Percentiles rank a stretch among this genome's conserved stretches.
These are phyloP conservation scores for Chaetomium tenue DNA, from an alignment of 495 filamentous ascomycete species.

Conservation along the genomic window DNA sequence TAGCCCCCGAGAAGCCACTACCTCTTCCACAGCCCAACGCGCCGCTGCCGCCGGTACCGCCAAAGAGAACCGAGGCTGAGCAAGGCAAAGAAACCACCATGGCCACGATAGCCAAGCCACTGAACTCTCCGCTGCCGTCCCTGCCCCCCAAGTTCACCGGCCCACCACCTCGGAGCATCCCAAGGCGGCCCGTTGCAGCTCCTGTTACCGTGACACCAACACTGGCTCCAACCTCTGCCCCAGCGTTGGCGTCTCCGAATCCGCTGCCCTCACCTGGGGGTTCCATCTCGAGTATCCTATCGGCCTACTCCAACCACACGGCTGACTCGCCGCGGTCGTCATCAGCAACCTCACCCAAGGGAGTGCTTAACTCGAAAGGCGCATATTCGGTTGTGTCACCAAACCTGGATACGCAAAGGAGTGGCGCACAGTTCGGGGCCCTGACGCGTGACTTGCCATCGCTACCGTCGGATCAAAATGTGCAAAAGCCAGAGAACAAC, in stretches of 20 bases:
- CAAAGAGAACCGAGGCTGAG: slow-evolving; percentile 21
- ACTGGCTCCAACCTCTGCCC: slow-evolving; percentile 8
- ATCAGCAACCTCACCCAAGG: slow-evolving; percentile 33
- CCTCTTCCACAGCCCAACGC: slow-evolving; percentile 13
- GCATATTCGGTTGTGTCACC: slow-evolving; percentile 39
- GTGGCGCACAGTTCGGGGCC: slow-evolving; percentile 12
- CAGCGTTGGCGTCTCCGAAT: slow-evolving; percentile 16
- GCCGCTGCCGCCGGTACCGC: slow-evolving; percentile 27
- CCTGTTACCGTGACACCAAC: slow-evolving; percentile 17
- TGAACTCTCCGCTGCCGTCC: slow-evolving; percentile 35
- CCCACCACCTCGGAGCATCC: slow-evolving; percentile 30
- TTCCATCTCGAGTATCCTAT: slow-evolving; percentile 49
- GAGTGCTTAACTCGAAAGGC: slow-evolving; percentile 37
- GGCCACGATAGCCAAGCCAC: slow-evolving; percentile 24
- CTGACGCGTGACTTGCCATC: slow-evolving; percentile 14
- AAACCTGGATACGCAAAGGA: slow-evolving; percentile 13
- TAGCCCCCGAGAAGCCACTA: slow-evolving; percentile 23
- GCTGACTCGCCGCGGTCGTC: slow-evolving; percentile 40
- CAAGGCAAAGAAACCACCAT: slow-evolving; percentile 19
- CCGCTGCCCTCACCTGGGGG: slow-evolving; percentile 32
- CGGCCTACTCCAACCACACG: slow-evolving; percentile 46
- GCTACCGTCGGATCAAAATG: slow-evolving; percentile 30
- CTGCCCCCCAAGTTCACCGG: slow-evolving; percentile 23
- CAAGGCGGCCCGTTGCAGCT: slow-evolving; percentile 34
- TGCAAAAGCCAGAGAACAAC: slow-evolving; percentile 20